Evolutionary conservation across 2,329 filamentous ascomycete genomes (phyloP).

Genomic region (Aaosphaeria pasadenensis): DNA sequence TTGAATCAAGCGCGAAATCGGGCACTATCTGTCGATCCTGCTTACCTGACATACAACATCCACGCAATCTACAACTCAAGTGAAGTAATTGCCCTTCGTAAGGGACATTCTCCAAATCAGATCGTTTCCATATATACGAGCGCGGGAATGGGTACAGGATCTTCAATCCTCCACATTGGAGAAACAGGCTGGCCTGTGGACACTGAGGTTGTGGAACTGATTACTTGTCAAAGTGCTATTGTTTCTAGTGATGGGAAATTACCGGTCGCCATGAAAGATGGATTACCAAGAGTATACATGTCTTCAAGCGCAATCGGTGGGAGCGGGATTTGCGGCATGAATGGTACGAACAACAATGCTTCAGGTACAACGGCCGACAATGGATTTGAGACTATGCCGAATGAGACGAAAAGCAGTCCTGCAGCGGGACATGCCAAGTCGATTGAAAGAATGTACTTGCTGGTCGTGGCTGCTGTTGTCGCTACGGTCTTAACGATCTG

Average conservation of each 20-base stretch:
- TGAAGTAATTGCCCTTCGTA: conserved; percentile 45
- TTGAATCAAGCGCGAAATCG: conserved; percentile 45
- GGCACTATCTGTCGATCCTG: conserved; percentile 36
- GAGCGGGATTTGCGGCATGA: background rate
- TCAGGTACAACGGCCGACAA: background rate
- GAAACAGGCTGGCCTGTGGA: conserved; percentile 24
- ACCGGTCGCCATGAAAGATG: conserved; percentile 31
- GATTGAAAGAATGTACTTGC: no score
- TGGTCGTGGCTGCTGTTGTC: no score
- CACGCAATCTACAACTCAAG: conserved; percentile 44
- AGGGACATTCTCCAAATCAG: conserved; percentile 40
- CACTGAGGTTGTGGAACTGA: conserved; percentile 27
- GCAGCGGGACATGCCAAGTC: no score
- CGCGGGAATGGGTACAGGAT: conserved; percentile 29
- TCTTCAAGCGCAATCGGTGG: background rate
- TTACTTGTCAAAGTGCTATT: conserved; percentile 29
- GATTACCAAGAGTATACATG: conserved; percentile 36
- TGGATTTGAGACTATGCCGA: background rate
- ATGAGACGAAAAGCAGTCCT: no score
- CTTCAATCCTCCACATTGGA: conserved; percentile 29
- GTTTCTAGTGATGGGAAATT: conserved; percentile 22
- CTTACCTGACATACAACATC: conserved; percentile 43
- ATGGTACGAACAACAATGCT: background rate
- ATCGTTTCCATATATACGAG: conserved; percentile 47
- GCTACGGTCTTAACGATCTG: no score